Conservation (phyloP, 2,329 filamentous ascomycete genomes). For the Byssoonygena ceratinophila region DNA sequence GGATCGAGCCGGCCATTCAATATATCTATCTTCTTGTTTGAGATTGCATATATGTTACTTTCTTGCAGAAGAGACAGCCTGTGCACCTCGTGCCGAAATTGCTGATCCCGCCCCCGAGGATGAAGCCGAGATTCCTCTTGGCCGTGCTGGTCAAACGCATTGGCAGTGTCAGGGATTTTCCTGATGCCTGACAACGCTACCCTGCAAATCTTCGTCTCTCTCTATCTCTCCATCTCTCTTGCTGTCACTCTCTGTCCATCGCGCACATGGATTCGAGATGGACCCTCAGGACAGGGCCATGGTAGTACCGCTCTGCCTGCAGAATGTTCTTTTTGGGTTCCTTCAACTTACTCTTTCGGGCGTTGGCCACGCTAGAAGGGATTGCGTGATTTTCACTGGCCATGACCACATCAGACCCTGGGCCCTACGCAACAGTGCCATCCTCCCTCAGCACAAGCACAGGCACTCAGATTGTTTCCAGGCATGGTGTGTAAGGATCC, state of each 20-base stretch:
- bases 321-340: constrained; percentile 7
- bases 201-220: background rate
- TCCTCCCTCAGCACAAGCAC: background rate
- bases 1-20: background rate
- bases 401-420: constrained; percentile 24
- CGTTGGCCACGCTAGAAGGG: constrained; percentile 15
- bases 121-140: constrained; percentile 8
- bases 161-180: constrained; percentile 11
- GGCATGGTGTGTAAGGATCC: background rate
- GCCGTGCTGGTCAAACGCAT: constrained; percentile 12
- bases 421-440: constrained; percentile 1
- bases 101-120: background rate
- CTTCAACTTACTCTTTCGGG: constrained; percentile 5
- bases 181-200: background rate
- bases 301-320: background rate
- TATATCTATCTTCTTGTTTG: background rate
- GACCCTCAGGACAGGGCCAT: too few species aligned
- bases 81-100: constrained; percentile 2
- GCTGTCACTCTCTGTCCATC: background rate
- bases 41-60: background rate
- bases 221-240: background rate
- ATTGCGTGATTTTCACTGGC: constrained; percentile 33
- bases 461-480: constrained; percentile 9
- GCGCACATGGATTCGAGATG: background rate
- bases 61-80: background rate